Evolutionary conservation across 352 stramenopile species (phyloP), one percentile per base, ranked within the genome.

Genomic region (Globisporangium mamillatum): DNA sequence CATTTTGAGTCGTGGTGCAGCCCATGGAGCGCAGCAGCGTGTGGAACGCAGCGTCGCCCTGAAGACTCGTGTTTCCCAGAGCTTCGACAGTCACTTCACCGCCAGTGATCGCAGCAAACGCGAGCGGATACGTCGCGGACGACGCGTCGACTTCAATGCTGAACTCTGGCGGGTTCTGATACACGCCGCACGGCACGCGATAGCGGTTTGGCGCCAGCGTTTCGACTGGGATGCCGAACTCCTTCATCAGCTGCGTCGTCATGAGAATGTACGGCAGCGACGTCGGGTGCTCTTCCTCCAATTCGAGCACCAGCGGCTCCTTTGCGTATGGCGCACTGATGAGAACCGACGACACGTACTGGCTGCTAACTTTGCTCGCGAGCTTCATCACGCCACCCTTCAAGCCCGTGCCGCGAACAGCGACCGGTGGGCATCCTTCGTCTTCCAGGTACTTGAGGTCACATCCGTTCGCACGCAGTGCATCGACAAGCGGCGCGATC

Each of bases 301-400:
- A 96, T 60, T 95, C 80, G 50, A 99, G 73, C 65, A 91, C 81
- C 27, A 97, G 75, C 22, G 84, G 81, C 59, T 86, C 72, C 50
- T 76, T 78, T 5, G 90, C 89, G 66, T 97, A 94, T 57, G 97
- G 97, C 22, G 95, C 82, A 22, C 92, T 97, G 83, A 99, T 98
- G 29, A 99, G 91, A 25, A 99, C 81, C 10, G 94, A 98, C 41
- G 94, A 98, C 10, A 99, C 91, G 80, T 99, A 99, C 76, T 99
- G 97, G 52, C 87, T 98, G 64, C 84, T 94, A 25, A 95, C 83
- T 79, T 99, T 98, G 57, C 94, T 97, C 25, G 91, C 96, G 59
- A 99, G 91, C 29, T 77, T 77, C 38, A 95, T 79, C 50, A 78
- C 77, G 22, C 91, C 90, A 55, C 92, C 92, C 12, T 77, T 65